Base-by-base conservation (phyloP, 2,329 filamentous ascomycete genomes). In the Davidsoniella neocaledoniae region DNA sequence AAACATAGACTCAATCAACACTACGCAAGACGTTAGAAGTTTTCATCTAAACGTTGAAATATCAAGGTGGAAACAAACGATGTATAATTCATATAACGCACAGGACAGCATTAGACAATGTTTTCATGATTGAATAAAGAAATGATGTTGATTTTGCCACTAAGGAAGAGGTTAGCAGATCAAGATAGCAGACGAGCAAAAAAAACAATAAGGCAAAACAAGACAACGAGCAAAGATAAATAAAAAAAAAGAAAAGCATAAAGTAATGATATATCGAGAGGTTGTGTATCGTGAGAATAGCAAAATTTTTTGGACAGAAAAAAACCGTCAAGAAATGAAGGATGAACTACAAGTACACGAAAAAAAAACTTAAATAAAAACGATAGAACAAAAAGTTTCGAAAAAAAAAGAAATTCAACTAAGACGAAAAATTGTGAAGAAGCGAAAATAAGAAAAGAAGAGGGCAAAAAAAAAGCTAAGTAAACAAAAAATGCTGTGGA, bases 401-500 rank as follows among this genome's bases (percentile, higher is more conserved):
- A 43, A 47, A 51, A 41, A 19, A 54, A 38, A 46, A 51, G 37
- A 45, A 51, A 53, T 10, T 25, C 41, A 16, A 23, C 26, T 6
- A 39, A 46, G 38, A 41, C 19, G 23, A 37, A 43, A 43, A 5
- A 5, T 23, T 23, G 21, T 23, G 5, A 54, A 45, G 45, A 49
- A 43, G 39, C 42, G n/a, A 41, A 50, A 53, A 47, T 26, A 44
- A 49, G 33, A 48, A 53, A 42, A 46, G 14, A 38, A 40, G 14
- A 23, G 44, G 16, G 10, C 9, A 39, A 9, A 48, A 43, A 43
- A 49, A 19, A 44, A 48, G 41, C 9, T 51, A 50, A 42, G 53
- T 40, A 43, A 48, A 46, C 55, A 53, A 46, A 50, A 39, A 48
- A 51, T 49, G 29, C 39, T 41, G n/a, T 41, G 42, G 26, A 14